phyloP scores from a whole-genome alignment of 75 land plant species.

The Pinus taeda region DNA sequence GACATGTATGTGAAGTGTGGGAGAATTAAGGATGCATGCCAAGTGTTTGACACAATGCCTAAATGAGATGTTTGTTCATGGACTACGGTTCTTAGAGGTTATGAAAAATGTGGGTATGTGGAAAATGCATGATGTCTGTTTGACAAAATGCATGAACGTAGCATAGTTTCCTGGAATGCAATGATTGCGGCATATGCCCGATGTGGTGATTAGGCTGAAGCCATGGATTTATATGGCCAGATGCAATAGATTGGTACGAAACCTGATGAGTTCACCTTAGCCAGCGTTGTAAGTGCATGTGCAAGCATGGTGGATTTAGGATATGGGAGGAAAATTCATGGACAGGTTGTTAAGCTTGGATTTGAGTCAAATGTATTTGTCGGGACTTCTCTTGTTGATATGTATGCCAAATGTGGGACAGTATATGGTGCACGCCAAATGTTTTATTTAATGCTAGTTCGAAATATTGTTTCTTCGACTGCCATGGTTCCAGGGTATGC shows the following conservation, averaged over 20 bases:
- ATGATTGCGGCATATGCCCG: background rate
- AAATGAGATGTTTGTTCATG: background rate
- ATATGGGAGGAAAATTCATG: constrained; percentile 19
- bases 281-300: constrained; percentile 13
- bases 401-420: constrained; percentile 31
- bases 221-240: background rate
- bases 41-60: background rate
- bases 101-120: background rate
- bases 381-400: constrained; percentile 21
- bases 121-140: background rate
- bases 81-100: background rate
- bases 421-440: constrained; percentile 2
- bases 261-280: too few relatives aligned
- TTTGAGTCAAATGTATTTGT: constrained; percentile 9
- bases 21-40: background rate
- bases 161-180: background rate
- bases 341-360: constrained; percentile 1
- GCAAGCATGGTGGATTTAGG: constrained; percentile 4
- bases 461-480: constrained; percentile 7
- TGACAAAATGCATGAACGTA: background rate
- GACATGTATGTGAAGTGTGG: constrained; percentile 24
- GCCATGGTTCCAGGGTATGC: constrained; percentile 9
- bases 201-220: background rate
- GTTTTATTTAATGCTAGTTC: background rate
- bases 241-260: background rate